Base-by-base conservation (phyloP, 2,329 filamentous ascomycete genomes). In the Exserohilum rostratum region DNA sequence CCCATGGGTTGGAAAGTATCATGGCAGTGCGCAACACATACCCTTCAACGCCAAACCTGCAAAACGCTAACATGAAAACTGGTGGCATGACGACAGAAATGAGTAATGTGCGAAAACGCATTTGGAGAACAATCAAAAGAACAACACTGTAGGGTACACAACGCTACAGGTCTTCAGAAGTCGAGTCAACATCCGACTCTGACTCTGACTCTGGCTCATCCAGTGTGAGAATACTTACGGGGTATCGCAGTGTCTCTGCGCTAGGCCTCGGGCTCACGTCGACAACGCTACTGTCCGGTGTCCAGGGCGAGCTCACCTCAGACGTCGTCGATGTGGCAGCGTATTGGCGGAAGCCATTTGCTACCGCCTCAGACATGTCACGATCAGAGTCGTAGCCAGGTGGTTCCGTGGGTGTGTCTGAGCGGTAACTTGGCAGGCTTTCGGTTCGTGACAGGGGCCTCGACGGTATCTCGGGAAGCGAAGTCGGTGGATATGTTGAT, bases 351-450 rank as follows among this genome's bases (percentile, higher is more conserved):
- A 80, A 80, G 3, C 78, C 79, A 54, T 81, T 76, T 6, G 75
- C 72, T 1, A 80, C 73, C 1, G 71, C 55, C 12, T 75, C 71
- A 34, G 65, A 67, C 31, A 73, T 71, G 18, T 75, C 73, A 5
- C 69, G 69, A 17, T 77, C 72, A 11, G 75, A 71, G n/a, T 76
- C 74, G 60, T 80, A 80, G 6, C 69, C 70, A 4, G 78, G 78
- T 5, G 78, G 78, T 29, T 66, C 65, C 52, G 70, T 61, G 39
- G 74, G 64, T 2, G 68, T 52, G 18, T 68, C 75, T 1, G 78
- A 80, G 20, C 73, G 73, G 61, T 81, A 81, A 51, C 77, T 78
- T 5, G 79, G 79, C 3, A 80, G 66, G 38, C 72, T 76, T 51
- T 68, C 70, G 22, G 75, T 76, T n/a, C 73, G 69, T 3, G 73